phyloP scores from a whole-genome alignment of 805 yeast species.

The Spathaspora passalidarum region DNA sequence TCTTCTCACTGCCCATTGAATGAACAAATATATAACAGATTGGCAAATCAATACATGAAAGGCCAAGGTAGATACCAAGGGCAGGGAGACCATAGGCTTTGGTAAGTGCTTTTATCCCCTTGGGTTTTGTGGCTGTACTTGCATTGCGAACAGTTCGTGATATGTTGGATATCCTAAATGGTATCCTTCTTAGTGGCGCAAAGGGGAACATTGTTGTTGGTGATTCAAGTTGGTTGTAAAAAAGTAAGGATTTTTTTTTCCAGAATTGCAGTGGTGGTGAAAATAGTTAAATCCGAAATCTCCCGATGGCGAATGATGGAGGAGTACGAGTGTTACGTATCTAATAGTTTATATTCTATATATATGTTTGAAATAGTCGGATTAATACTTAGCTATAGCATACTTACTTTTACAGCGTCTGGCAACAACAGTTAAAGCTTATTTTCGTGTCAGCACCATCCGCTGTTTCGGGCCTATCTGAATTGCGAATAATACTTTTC shows the following conservation, averaged over 20 bases:
- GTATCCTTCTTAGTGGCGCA: not conserved
- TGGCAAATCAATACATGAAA: constrained; percentile 79
- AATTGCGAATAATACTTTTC: constrained; percentile 70
- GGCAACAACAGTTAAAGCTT: too few relatives aligned
- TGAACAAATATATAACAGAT: constrained; percentile 81
- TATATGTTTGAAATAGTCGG: too few relatives aligned
- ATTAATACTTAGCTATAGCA: too few relatives aligned
- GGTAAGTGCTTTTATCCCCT: constrained; percentile 61
- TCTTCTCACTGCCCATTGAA: constrained; percentile 79
- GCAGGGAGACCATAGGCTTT: constrained; percentile 92
- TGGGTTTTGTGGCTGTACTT: constrained; percentile 21
- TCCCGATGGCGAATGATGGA: too few relatives aligned
- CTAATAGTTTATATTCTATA: too few relatives aligned
- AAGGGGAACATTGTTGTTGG: not conserved
- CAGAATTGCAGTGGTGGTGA: not conserved
- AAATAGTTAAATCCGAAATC: too few relatives aligned
- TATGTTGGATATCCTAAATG: constrained; percentile 1
- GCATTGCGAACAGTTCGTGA: not conserved
- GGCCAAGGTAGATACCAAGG: constrained; percentile 72
- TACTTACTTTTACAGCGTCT: too few relatives aligned
- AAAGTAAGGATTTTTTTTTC: not conserved
- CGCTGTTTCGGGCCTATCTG: constrained; percentile 10
- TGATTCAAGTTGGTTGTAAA: not conserved
- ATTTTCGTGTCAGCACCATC: too few relatives aligned
- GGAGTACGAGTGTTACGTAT: too few relatives aligned